A percentile compares a stretch with the other conserved stretches of the same genome.
phyloP scores from a whole-genome alignment of 768 basidiomycete genomes.

The Xanthoconium stramineum region DNA sequence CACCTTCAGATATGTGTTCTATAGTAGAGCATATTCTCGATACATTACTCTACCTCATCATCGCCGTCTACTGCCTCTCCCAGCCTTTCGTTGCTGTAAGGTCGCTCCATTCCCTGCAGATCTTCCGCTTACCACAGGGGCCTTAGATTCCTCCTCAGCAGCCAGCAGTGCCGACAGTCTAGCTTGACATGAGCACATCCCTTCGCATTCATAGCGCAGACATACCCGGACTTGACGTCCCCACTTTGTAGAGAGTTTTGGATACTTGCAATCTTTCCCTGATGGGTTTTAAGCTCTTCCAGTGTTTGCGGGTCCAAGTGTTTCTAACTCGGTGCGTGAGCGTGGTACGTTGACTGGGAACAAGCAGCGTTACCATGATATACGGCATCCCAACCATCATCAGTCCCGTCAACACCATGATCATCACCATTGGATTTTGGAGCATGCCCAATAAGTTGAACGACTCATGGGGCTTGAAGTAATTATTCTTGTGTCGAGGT shows the following conservation, averaged over 20 bases:
- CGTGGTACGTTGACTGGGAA: background rate
- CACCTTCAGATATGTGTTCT: background rate
- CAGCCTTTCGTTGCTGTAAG: constrained; percentile 33
- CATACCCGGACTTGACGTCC: constrained; percentile 57
- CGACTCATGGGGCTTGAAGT: constrained; percentile 65
- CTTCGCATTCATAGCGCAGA: constrained; percentile 8
- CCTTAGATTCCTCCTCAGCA: constrained; percentile 38
- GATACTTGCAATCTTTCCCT: constrained; percentile 51
- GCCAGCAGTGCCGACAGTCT: constrained; percentile 46
- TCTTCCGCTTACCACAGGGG: constrained; percentile 19
- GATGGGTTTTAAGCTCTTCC: constrained; percentile 61
- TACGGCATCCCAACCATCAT: constrained; percentile 76
- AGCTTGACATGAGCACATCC: constrained; percentile 2
- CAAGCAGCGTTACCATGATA: constrained; percentile 51
- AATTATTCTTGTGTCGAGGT: constrained; percentile 54
- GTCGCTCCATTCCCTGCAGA: constrained; percentile 20
- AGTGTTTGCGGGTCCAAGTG: constrained; percentile 70
- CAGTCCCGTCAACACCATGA: constrained; percentile 63
- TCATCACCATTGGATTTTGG: constrained; percentile 80
- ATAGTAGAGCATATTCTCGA: constrained; percentile 3
- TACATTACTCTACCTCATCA: constrained; percentile 15
- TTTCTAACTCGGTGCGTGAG: constrained; percentile 45
- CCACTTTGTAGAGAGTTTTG: constrained; percentile 58
- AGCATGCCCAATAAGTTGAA: constrained; percentile 78
- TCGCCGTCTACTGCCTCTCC: constrained; percentile 35